phyloP scores from a whole-genome alignment of 352 stramenopile species.

The Pythium scleroteichum region DNA sequence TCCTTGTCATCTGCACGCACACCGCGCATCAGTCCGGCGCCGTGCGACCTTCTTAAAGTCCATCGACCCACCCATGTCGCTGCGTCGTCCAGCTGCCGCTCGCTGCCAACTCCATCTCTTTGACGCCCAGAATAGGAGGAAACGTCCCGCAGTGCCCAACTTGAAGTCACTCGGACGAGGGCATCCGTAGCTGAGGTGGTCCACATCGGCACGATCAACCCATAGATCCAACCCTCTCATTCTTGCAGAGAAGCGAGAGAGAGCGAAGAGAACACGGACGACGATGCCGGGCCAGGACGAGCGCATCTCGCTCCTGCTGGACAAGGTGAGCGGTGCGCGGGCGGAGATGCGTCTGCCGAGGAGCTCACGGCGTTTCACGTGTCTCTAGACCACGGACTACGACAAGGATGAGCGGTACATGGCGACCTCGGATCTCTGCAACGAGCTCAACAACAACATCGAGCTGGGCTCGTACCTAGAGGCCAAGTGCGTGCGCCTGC shows the following conservation, averaged over 20 bases:
- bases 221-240: constrained; percentile 27
- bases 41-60: not conserved
- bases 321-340: constrained; percentile 51
- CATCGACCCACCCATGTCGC: not conserved
- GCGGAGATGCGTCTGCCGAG: not conserved
- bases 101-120: too few relatives aligned
- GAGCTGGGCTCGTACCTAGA: constrained; percentile 86
- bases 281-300: constrained; percentile 75
- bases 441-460: constrained; percentile 93
- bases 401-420: constrained; percentile 99
- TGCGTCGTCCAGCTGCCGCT: not conserved
- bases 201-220: constrained; percentile 23
- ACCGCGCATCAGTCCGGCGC: not conserved
- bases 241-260: constrained; percentile 4
- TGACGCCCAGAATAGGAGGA: constrained; percentile 21
- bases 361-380: too few relatives aligned
- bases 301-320: constrained; percentile 76
- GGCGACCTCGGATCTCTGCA: constrained; percentile 98
- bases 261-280: constrained; percentile 10
- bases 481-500: constrained; percentile 57
- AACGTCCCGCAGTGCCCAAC: constrained; percentile 17
- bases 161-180: constrained; percentile 30
- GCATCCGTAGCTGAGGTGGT: constrained; percentile 13
- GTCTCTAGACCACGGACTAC: constrained; percentile 73
- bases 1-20: constrained; percentile 28